Evolutionary conservation across 345 rosid genomes (phyloP).

Genomic region (Ceriops zippeliana): DNA sequence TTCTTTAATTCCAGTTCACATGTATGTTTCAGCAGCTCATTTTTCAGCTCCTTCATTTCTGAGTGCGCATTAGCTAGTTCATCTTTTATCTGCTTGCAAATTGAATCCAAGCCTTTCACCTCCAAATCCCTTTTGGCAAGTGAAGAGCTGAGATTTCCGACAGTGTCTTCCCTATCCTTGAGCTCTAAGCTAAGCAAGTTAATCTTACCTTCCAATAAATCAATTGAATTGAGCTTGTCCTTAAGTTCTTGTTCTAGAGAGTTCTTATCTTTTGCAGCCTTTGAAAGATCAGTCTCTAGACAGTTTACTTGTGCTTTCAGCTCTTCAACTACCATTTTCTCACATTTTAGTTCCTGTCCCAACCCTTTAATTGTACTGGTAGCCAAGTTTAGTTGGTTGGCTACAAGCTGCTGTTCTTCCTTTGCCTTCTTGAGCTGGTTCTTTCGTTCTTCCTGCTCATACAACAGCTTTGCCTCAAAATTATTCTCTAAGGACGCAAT

Average conservation of each 20-base stretch:
- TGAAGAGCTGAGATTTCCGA: slow-evolving; percentile 43
- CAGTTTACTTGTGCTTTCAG: slow-evolving; percentile 47
- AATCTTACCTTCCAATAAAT: slow-evolving; percentile 50
- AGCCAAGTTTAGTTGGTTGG: slow-evolving; percentile 59
- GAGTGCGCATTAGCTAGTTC: slow-evolving; percentile 45
- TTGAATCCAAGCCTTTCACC: slow-evolving; percentile 42
- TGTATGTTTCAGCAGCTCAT: slow-evolving; percentile 37
- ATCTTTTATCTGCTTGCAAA: slow-evolving; percentile 42
- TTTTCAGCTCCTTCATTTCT: slow-evolving; percentile 48
- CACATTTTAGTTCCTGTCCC: slow-evolving; percentile 68
- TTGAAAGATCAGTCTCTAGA: slow-evolving; percentile 47
- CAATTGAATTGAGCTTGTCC: slow-evolving; percentile 48
- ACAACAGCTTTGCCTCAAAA: slow-evolving; percentile 50
- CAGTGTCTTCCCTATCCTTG: slow-evolving; percentile 51
- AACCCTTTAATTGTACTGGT: slow-evolving; percentile 51
- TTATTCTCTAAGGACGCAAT: slow-evolving; percentile 48
- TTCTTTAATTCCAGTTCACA: slow-evolving; percentile 52
- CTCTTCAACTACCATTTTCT: slow-evolving; percentile 51
- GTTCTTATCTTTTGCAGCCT: slow-evolving; percentile 54
- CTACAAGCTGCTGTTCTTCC: slow-evolving; percentile 54
- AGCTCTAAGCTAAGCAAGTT: slow-evolving; percentile 58
- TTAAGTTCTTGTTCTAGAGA: slow-evolving; percentile 52
- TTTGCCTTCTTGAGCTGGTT: slow-evolving; percentile 45
- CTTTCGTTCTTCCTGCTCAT: slow-evolving; percentile 58
- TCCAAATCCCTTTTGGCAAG: slow-evolving; percentile 59